Evolutionary conservation across 2,329 filamentous ascomycete species (phyloP).

Genomic region (Aspergillus sp.): DNA sequence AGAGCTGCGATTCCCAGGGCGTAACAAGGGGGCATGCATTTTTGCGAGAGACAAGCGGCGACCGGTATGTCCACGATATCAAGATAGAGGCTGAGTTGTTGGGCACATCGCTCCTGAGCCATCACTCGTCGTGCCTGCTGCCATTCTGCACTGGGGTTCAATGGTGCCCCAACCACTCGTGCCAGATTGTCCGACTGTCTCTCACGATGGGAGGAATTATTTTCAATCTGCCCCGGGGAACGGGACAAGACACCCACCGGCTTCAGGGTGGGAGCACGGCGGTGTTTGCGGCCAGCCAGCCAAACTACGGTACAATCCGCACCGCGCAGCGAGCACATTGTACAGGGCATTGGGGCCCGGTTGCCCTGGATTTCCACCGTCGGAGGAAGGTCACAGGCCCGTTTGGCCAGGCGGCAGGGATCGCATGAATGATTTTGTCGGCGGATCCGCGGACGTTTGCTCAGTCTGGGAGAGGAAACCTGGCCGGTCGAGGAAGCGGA

Average conservation of each 20-base stretch:
- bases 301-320: constrained; percentile 2
- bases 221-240: too few species aligned
- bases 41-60: constrained; percentile 4
- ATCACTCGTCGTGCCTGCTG: too few species aligned
- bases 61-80: constrained; percentile 9
- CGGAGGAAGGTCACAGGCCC: constrained; percentile 1
- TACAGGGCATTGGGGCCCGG: background rate
- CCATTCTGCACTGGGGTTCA: too few species aligned
- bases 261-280: too few species aligned
- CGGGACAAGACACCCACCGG: too few species aligned
- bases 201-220: too few species aligned
- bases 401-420: constrained; percentile 1
- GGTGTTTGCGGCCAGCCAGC: too few species aligned
- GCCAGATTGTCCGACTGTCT: too few species aligned
- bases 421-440: constrained; percentile 3
- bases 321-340: background rate
- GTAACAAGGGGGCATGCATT: constrained; percentile 8
- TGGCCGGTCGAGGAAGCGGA: too few species aligned
- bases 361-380: background rate
- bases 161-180: too few species aligned
- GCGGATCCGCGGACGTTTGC: too few species aligned
- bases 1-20: constrained; percentile 8
- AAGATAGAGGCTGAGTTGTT: constrained; percentile 8
- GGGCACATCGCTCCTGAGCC: background rate
- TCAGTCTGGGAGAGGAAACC: too few species aligned